Base-by-base conservation (phyloP, 2,329 filamentous ascomycete species). In the Aspergillus unguis region DNA sequence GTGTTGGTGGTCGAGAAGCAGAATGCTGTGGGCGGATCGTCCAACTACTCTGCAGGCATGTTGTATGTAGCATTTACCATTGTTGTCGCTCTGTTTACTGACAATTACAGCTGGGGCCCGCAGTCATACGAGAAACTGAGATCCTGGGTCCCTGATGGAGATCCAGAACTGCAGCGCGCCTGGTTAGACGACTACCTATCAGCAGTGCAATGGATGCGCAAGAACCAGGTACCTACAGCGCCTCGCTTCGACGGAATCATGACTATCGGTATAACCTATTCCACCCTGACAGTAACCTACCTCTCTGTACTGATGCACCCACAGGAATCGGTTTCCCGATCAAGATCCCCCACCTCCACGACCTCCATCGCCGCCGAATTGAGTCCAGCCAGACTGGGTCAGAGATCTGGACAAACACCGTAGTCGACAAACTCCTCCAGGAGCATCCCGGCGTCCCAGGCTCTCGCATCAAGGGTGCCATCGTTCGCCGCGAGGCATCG, bases 151-250 rank as follows among this genome's bases (percentile, higher is more conserved):
- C 64, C 63, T 6, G 50, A 59, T 9, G 63, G 62, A 2, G 61
- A 65, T 44, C 40, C 60, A 7, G 31, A n/a, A 7, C 44, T 66
- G 5, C 64, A 66, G 31, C 50, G 54, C 5, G 59, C 62, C 8
- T 66, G 62, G 63, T 17, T 66, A 27, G 36, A 56, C 2, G 63
- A 66, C 7, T 66, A 66, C 38, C 52, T 64, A 3, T 55, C 59
- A 2, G 63, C 63, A 2, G 64, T 66, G 1, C 62, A 65, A 41
- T 66, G 63, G 63, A 66, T 66, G 63, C 61, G 64, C 26, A 52
- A 64, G 6, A 64, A 61, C 26, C 55, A 56, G 2, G 58, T 65
- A 9, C 63, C 63, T 10, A 63, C 53, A 3, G 59, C 60, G 3
- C 27, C 58, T 4, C 54, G 62, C 11, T 65, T 63, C n/a, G 58